These are phyloP conservation scores for Lachancea lanzarotensis DNA, from an alignment of 805 yeast species.

Conservation along the genomic window DNA sequence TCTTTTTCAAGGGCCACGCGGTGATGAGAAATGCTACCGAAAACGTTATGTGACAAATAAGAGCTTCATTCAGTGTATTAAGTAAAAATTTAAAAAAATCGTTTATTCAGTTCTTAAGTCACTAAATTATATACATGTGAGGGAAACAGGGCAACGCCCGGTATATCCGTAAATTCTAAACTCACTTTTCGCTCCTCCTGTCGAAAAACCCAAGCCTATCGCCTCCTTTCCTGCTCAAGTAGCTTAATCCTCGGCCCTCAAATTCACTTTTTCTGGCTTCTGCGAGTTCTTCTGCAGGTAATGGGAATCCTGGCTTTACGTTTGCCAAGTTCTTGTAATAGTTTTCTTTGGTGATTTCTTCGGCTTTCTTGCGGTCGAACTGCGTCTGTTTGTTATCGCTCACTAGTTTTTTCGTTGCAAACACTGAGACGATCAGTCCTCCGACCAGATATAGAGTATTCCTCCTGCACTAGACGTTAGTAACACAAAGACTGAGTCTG, in stretches of 20 bases:
- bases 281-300: slow-evolving; percentile 12
- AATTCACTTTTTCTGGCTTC: slow-evolving; percentile 51
- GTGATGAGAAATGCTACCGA: too few species aligned
- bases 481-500: neutral
- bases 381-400: slow-evolving; percentile 33
- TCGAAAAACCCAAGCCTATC: slow-evolving; percentile 37
- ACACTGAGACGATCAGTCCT: slow-evolving; percentile 25
- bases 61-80: too few species aligned
- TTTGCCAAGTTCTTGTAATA: slow-evolving; percentile 34
- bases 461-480: slow-evolving; percentile 15
- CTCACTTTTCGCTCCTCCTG: slow-evolving; percentile 13
- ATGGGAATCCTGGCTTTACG: slow-evolving; percentile 53
- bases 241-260: slow-evolving; percentile 63
- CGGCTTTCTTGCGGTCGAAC: slow-evolving; percentile 31
- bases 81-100: too few species aligned
- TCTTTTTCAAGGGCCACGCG: too few species aligned
- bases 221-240: slow-evolving; percentile 50
- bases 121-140: too few species aligned
- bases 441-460: slow-evolving; percentile 22
- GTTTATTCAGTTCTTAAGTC: too few species aligned
- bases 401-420: slow-evolving; percentile 26
- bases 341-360: slow-evolving; percentile 12
- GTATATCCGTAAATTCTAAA: neutral
- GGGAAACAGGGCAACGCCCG: too few species aligned
- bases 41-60: too few species aligned